Base-by-base conservation (phyloP, 2,329 filamentous ascomycete genomes). In the Lecanicillium sp. region DNA sequence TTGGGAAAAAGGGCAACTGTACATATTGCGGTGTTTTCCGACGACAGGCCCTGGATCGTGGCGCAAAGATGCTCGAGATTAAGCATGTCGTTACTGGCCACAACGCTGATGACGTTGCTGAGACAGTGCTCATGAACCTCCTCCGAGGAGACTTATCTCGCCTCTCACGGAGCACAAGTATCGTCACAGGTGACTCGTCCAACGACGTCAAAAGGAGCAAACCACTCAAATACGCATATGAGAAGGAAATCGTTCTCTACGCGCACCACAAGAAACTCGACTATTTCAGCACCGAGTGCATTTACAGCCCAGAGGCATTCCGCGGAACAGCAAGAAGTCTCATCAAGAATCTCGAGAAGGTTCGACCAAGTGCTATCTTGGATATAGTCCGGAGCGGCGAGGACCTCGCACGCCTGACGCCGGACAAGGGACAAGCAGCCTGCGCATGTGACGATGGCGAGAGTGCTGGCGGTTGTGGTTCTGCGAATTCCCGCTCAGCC, bases 181-280 rank as follows among this genome's bases (percentile, higher is more conserved):
- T 98, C 57, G 75, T 97, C 12, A 98, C 83, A 2, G 86, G 79
- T 33, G 84, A 81, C 58, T 72, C 82, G 26, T 79, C 77, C n/a
- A 90, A 87, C 51, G 89, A 94, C 52, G 91, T 96, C 55, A 94
- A 95, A 71, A 80, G 93, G 55, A 95, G 88, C 68, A 98, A 98
- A 68, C 93, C 93, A 12, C 75, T 98, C 38, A 97, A 98, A 66
- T 98, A 97, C 64, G 90, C 91, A 2, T 98, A 97, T 62, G 93
- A 98, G 64, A 98, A 98, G 70, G 93, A 98, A 64, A 98, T 98
- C 56, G 93, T 98, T 15, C 75, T 98, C 5, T 98, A 98, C 63
- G 93, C 93, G 5, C 88, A 97, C 62, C 90, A 98, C 72, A 95
- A 93, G 68, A 90, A 90, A 65, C 75, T 98, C 54, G 90, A 97